Evolutionary conservation across 75 land plant species (phyloP).

Genomic region (Selaginella tamariscina): DNA sequence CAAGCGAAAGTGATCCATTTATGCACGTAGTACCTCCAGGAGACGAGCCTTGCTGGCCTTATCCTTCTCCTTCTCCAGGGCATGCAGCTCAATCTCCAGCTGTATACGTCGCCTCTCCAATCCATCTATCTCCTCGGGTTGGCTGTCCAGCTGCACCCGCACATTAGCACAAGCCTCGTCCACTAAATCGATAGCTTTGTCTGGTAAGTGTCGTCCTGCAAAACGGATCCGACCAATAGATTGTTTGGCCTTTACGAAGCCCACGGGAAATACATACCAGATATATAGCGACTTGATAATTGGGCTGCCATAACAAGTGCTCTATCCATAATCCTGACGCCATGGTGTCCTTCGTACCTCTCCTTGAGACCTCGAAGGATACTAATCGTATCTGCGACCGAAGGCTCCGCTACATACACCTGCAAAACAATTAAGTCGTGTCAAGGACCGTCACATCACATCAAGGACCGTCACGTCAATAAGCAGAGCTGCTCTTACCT

Average conservation of each 20-base stretch:
- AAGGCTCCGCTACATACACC: slow-evolving; percentile 92
- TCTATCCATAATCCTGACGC: slow-evolving; percentile 81
- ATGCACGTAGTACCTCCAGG: slow-evolving; percentile 17
- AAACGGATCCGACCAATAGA: not conserved
- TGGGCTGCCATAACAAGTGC: slow-evolving; percentile 88
- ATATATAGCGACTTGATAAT: slow-evolving; percentile 80
- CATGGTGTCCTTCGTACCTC: slow-evolving; percentile 93
- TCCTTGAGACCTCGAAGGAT: slow-evolving; percentile 87
- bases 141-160: slow-evolving; percentile 92
- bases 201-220: slow-evolving; percentile 70
- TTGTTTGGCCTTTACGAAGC: not conserved
- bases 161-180: slow-evolving; percentile 99
- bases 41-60: slow-evolving; percentile 88
- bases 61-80: slow-evolving; percentile 97
- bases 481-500: too few relatives aligned
- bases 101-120: slow-evolving; percentile 81
- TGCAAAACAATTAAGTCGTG: too few relatives aligned
- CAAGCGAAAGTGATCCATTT: too few relatives aligned
- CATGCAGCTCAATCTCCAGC: slow-evolving; percentile 84
- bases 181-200: slow-evolving; percentile 92
- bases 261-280: slow-evolving; percentile 11
- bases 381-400: slow-evolving; percentile 74
- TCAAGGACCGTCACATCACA: too few relatives aligned
- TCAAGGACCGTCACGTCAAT: too few relatives aligned
- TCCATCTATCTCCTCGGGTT: slow-evolving; percentile 91